These are phyloP conservation scores for Vigna hirtella DNA, from an alignment of 306 rosid species.

Conservation along the genomic window DNA sequence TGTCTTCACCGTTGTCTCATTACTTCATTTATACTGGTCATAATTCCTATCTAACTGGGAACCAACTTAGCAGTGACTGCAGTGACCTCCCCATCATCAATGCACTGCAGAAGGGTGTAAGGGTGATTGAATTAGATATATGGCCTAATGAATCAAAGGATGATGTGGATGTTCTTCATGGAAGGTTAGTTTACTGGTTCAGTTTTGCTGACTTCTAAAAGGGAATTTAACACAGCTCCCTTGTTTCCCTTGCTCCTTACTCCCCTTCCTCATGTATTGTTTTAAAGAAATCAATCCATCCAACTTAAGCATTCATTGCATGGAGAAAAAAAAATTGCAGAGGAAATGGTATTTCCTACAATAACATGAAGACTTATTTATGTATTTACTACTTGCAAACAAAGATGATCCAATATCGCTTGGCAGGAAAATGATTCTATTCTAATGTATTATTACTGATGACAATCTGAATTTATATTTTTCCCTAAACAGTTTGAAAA, in stretches of 20 bases:
- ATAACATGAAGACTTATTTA: constrained; percentile 28
- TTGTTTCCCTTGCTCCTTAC: neutral
- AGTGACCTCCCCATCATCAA: constrained; percentile 82
- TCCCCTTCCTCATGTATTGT: neutral
- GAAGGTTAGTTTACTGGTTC: constrained; percentile 56
- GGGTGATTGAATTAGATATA: constrained; percentile 93
- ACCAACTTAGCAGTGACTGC: constrained; percentile 95
- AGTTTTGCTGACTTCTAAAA: constrained; percentile 18
- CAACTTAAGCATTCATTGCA: constrained; percentile 25
- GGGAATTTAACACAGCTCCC: neutral
- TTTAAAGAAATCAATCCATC: neutral
- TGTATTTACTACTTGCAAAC: constrained; percentile 23
- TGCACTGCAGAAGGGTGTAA: constrained; percentile 82
- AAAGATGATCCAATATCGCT: constrained; percentile 24
- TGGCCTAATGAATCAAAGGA: constrained; percentile 91
- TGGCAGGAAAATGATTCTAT: neutral
- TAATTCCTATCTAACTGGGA: constrained; percentile 93
- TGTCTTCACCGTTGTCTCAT: constrained; percentile 85
- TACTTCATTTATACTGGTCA: constrained; percentile 92
- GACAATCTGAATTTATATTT: constrained; percentile 18
- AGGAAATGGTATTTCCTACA: neutral
- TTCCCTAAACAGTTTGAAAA: constrained; percentile 21
- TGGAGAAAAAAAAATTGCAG: neutral
- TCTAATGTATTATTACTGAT: neutral
- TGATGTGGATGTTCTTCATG: constrained; percentile 86